These are phyloP conservation scores for Torulaspora franciscae DNA, from an alignment of 805 yeast species.

Conservation along the genomic window DNA sequence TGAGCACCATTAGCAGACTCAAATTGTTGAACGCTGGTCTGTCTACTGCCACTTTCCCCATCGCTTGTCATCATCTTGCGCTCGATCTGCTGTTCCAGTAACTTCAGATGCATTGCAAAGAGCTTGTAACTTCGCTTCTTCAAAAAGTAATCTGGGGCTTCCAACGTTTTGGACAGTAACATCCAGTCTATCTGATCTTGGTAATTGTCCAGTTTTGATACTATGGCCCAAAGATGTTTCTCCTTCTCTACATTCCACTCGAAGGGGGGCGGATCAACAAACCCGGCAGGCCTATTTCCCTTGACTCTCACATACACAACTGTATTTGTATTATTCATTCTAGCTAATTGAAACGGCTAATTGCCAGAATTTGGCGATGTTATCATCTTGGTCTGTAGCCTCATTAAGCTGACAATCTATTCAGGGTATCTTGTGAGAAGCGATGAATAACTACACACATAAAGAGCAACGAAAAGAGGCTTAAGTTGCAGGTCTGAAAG, in stretches of 20 bases:
- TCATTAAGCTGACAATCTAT: not conserved
- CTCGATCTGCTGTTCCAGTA: slow-evolving; percentile 26
- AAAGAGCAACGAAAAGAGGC: not conserved
- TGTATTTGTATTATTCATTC: slow-evolving; percentile 32
- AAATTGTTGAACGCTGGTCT: slow-evolving; percentile 4
- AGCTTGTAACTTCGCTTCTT: slow-evolving; percentile 30
- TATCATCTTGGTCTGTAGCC: not conserved
- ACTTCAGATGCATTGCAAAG: slow-evolving; percentile 26
- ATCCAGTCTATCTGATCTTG: slow-evolving; percentile 31
- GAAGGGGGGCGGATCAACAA: slow-evolving; percentile 39
- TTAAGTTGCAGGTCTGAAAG: not conserved
- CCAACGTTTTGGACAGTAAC: slow-evolving; percentile 34
- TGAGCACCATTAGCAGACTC: slow-evolving; percentile 2
- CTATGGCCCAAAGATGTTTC: slow-evolving; percentile 29
- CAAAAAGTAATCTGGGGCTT: slow-evolving; percentile 34
- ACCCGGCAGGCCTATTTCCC: slow-evolving; percentile 39
- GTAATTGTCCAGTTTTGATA: slow-evolving; percentile 23
- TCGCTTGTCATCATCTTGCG: slow-evolving; percentile 11
- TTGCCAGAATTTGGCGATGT: not conserved
- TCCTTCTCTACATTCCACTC: slow-evolving; percentile 34
- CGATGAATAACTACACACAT: slow-evolving; percentile 1
- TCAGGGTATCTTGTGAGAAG: not conserved
- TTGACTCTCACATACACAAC: slow-evolving; percentile 44
- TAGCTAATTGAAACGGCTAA: not conserved
- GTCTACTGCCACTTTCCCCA: slow-evolving; percentile 9